Evolutionary conservation across 768 basidiomycete genomes (phyloP), one percentile per base, ranked within the genome.

Genomic region (Kwoniella pini): DNA sequence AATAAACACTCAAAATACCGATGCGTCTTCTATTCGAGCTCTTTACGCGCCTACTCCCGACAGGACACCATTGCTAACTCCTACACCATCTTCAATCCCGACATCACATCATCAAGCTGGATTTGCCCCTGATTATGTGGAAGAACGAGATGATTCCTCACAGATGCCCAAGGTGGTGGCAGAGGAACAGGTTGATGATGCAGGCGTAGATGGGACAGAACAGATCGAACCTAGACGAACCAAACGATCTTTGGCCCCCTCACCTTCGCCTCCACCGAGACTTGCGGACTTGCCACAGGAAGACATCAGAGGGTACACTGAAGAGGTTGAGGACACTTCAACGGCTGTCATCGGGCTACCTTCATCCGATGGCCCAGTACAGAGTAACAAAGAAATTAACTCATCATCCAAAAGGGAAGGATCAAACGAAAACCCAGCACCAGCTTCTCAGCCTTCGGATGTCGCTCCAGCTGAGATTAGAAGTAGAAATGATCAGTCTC

Each of bases 161-260:
- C 40, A 42, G 11, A 19, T 9, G 19, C n/a, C 19, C 9, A 42
- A 11, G 5, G 12, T 15, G 15, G 33, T 15, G 15, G 7, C 33
- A 36, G 33, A 36, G 15, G 15, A 36, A 15, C 7, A 36, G 15
- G 33, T 15, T 36, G 33, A 7, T 36, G 33, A 36, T 36, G 33
- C 33, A 15, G 33, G 15, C 15, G 33, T 7, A 36, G 15, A 36
- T 36, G 33, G 15, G 33, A 15, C 31, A 13, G 28, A 44, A 49
- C 10, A 22, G 12, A 21, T 27, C n/a, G 27, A 36, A 15, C 11
- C 22, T 26, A 58, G 57, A 27, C 43, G 65, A 27, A 46, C 40
- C 21, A 48, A 57, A 40, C 15, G 65, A 33, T 67, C 65, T 27
- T 39, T 55, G 6, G 65, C 65, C 38, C 65, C 65, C 19, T 67